Evolutionary conservation across 805 yeast species (phyloP).

Genomic region (Starmerella bombi): DNA sequence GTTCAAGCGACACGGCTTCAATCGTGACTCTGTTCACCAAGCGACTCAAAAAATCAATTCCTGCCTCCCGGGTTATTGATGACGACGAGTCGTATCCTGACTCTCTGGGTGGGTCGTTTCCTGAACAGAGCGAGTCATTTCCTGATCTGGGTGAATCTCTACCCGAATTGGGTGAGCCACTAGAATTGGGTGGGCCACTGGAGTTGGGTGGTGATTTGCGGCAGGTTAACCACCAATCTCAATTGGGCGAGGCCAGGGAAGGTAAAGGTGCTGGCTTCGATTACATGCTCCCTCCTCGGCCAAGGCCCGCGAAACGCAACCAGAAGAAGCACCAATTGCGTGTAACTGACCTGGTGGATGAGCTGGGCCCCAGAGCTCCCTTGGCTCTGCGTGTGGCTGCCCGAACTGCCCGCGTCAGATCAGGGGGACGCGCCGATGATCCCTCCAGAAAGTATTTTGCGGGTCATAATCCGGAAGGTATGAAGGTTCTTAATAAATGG

Average conservation of each 20-base stretch:
- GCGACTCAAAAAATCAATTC: slow-evolving; percentile 3
- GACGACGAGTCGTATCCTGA: background rate
- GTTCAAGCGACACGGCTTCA: background rate
- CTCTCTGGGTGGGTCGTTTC: background rate
- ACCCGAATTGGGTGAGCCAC: background rate
- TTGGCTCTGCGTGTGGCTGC: slow-evolving; percentile 10
- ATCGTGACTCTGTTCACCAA: background rate
- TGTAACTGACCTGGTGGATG: slow-evolving; percentile 1
- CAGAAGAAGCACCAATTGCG: background rate
- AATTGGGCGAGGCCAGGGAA: no score
- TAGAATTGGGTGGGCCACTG: no score
- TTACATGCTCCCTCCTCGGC: background rate
- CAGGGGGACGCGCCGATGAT: slow-evolving; percentile 1
- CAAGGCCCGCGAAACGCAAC: background rate
- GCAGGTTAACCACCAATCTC: no score
- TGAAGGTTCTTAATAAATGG: slow-evolving; percentile 3
- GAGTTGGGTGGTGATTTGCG: no score
- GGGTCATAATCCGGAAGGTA: slow-evolving; percentile 3
- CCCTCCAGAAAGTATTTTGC: slow-evolving; percentile 5
- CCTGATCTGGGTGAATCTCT: background rate
- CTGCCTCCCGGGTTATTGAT: slow-evolving; percentile 2
- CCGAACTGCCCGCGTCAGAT: slow-evolving; percentile 8
- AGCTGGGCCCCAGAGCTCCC: slow-evolving; percentile 5
- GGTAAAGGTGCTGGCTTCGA: background rate
- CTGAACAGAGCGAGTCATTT: background rate